A percentile compares a stretch with the other conserved stretches of the same genome.
Conservation (phyloP, 2,329 filamentous ascomycete species). For the Apiospora koreana region DNA sequence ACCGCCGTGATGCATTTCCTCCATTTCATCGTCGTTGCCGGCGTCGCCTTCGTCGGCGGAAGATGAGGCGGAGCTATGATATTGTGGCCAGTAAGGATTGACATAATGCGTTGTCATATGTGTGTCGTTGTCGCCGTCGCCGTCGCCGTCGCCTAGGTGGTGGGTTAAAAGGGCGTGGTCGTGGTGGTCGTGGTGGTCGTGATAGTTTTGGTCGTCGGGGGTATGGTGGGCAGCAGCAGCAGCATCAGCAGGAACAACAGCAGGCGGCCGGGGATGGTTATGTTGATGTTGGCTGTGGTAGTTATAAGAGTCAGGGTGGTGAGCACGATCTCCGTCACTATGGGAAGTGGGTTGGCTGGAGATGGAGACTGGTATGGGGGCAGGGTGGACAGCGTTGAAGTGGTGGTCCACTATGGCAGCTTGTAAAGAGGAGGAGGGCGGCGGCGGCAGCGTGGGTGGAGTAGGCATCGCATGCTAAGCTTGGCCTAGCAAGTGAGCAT, state of each 20-base stretch:
- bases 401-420: background rate
- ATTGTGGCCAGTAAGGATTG: background rate
- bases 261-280: background rate
- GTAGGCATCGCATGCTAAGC: background rate
- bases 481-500: background rate
- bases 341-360: background rate
- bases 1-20: constrained; percentile 29
- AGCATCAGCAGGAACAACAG: background rate
- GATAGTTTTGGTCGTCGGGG: too few relatives aligned
- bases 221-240: background rate
- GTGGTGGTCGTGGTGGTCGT: background rate
- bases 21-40: constrained; percentile 23
- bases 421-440: background rate
- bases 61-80: background rate
- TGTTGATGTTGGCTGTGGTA: background rate
- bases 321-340: constrained; percentile 5
- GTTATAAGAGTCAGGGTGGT: background rate
- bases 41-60: constrained; percentile 15
- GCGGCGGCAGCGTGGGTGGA: background rate
- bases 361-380: background rate
- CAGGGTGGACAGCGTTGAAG: background rate
- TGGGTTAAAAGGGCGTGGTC: background rate
- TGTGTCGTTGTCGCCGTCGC: background rate
- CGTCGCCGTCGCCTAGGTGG: background rate
- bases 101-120: constrained; percentile 11